Conservation (phyloP, 495 filamentous ascomycete species). For the Penicillium ochrochloron region DNA sequence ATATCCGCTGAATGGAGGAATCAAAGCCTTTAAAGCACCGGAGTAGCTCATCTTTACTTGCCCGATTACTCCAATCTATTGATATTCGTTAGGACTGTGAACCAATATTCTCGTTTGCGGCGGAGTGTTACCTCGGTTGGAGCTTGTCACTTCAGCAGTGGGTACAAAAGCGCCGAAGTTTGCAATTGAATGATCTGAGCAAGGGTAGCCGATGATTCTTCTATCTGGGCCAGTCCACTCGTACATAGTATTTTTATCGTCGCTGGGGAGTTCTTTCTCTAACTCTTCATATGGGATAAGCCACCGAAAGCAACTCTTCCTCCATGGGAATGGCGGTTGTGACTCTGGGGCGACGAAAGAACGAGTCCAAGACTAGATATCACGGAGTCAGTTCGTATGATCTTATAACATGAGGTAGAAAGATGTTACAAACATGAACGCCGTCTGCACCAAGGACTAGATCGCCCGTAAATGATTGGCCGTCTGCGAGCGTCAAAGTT, state of each 20-base stretch:
- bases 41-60: too few species aligned
- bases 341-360: not conserved
- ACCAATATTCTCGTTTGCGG: too few species aligned
- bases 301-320: not conserved
- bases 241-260: not conserved
- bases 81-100: too few species aligned
- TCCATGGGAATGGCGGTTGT: not conserved
- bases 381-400: not conserved
- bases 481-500: not conserved
- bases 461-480: not conserved
- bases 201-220: not conserved
- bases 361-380: not conserved
- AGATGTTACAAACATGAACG: not conserved
- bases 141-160: too few species aligned
- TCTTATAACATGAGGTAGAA: not conserved
- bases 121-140: too few species aligned
- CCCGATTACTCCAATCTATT: too few species aligned
- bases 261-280: not conserved
- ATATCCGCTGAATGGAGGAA: too few species aligned
- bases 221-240: not conserved
- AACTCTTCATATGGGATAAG: not conserved
- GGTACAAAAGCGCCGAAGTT: not conserved
- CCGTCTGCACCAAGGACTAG: not conserved
- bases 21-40: too few species aligned
- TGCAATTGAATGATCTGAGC: not conserved